These are phyloP conservation scores for Ramaria rubella DNA, from an alignment of 768 basidiomycete genomes.

Conservation along the genomic window DNA sequence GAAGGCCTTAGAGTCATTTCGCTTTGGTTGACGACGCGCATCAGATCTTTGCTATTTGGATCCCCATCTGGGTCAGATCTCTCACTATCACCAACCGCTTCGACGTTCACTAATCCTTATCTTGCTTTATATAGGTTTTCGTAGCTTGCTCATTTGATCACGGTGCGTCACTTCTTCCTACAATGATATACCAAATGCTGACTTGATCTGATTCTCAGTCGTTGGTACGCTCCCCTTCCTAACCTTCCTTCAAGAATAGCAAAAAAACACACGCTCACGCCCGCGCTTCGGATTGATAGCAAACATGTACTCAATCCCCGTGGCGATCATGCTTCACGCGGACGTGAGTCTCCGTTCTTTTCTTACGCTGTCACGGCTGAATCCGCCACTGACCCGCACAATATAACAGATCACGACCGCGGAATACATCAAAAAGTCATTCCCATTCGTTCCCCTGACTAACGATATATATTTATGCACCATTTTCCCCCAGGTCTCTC, in stretches of 20 bases:
- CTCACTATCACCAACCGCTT: not conserved
- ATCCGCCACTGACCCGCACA: not conserved
- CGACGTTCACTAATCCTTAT: no score
- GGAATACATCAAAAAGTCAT: conserved; percentile 62
- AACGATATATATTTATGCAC: not conserved
- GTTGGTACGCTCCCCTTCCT: conserved; percentile 25
- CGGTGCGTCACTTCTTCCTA: conserved; percentile 33
- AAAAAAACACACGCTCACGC: not conserved
- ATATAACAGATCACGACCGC: conserved; percentile 39
- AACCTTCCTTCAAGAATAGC: not conserved
- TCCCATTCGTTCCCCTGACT: not conserved
- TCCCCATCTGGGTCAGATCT: conserved; percentile 63
- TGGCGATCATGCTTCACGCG: conserved; percentile 66
- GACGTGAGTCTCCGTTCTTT: conserved; percentile 35
- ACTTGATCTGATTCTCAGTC: conserved; percentile 31
- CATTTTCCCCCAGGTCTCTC: conserved; percentile 38
- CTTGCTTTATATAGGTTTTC: conserved; percentile 43
- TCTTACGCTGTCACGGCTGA: not conserved
- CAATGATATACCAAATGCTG: not conserved
- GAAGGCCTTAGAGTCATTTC: not conserved
- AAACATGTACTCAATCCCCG: conserved; percentile 69
- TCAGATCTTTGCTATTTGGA: conserved; percentile 58
- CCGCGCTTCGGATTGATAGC: no score
- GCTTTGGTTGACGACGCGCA: no score
- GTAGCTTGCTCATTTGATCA: conserved; percentile 68